These are phyloP conservation scores for Cercophora newfieldiana DNA, from an alignment of 495 filamentous ascomycete species.

Conservation along the genomic window DNA sequence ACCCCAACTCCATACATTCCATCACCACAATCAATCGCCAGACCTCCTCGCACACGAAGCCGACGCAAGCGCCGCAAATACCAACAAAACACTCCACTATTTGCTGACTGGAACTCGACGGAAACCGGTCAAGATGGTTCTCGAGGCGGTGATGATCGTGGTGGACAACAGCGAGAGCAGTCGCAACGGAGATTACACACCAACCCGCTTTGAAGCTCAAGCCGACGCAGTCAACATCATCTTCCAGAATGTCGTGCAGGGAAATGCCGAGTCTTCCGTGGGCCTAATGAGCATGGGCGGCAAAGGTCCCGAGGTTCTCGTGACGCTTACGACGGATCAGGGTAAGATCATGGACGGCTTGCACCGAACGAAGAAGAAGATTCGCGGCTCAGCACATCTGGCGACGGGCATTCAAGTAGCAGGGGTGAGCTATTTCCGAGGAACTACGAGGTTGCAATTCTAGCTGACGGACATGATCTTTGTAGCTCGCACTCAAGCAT, in stretches of 20 bases:
- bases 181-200: constrained; percentile 94
- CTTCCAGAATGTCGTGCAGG: constrained; percentile 89
- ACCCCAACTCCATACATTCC: not conserved
- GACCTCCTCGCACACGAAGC: not conserved
- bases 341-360: constrained; percentile 93
- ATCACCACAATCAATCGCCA: not conserved
- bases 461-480: not conserved
- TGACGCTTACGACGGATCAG: constrained; percentile 91
- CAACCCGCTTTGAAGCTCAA: constrained; percentile 94
- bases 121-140: constrained; percentile 50
- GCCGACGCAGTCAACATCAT: constrained; percentile 91
- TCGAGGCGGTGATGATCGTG: constrained; percentile 67
- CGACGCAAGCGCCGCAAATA: not conserved
- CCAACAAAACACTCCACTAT: not conserved
- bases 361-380: constrained; percentile 95
- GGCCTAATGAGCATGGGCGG: constrained; percentile 99
- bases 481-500: constrained; percentile 93
- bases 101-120: not conserved
- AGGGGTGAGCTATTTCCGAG: constrained; percentile 57
- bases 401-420: constrained; percentile 93
- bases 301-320: constrained; percentile 92
- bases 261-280: constrained; percentile 93
- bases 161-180: constrained; percentile 98
- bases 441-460: not conserved
- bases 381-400: constrained; percentile 80